Conservation (phyloP, 495 filamentous ascomycete genomes). For the Tuber microsphaerosporum region DNA sequence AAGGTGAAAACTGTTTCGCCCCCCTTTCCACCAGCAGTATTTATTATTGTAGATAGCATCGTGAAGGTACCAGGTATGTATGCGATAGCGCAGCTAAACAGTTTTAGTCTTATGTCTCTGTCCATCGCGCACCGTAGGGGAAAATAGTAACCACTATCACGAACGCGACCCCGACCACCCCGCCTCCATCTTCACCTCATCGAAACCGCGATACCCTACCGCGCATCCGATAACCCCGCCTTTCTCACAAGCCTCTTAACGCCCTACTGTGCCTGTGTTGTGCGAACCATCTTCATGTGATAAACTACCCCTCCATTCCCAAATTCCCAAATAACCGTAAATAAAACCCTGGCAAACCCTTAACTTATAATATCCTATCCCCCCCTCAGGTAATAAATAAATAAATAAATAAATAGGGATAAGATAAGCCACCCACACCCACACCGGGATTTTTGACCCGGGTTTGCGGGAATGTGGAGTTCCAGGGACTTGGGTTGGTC, state of each 20-base stretch:
- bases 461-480: neutral
- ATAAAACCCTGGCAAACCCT: neutral
- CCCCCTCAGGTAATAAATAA: neutral
- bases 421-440: neutral
- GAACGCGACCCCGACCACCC: neutral
- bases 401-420: neutral
- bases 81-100: neutral
- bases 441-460: neutral
- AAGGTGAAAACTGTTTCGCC: neutral
- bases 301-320: neutral
- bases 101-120: neutral
- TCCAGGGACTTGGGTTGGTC: neutral
- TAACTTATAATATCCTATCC: neutral
- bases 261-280: neutral
- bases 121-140: neutral
- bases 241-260: neutral
- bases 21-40: neutral
- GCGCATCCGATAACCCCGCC: neutral
- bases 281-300: neutral
- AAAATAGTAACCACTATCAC: neutral
- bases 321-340: neutral
- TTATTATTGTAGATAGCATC: neutral
- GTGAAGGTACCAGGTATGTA: neutral
- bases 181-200: neutral
- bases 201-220: neutral